Evolutionary conservation across 768 basidiomycete species (phyloP), one percentile per base, ranked within the genome.

Genomic region (Leucogyrophana mollusca): DNA sequence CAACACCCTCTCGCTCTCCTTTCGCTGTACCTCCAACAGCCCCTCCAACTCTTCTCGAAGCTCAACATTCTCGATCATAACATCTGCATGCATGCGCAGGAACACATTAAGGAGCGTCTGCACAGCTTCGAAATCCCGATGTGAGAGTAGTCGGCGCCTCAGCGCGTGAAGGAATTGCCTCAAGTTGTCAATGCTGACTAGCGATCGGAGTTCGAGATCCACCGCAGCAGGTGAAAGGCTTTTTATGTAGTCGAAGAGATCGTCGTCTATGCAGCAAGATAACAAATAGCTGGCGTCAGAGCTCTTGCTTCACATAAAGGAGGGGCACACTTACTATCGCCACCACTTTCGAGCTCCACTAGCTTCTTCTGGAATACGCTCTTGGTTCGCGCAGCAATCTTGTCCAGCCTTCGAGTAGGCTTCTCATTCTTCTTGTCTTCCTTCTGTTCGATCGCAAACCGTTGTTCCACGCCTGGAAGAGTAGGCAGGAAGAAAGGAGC

Each of bases 401-500:
- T 80, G 30, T 83, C 74, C 36, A 90, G 61, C 23, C 77, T 68
- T 39, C 73, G 73, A 7, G 80, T 77, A 34, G 71, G 52, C 49
- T 77, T 79, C 49, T 57, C 52, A 54, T 66, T 40, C 62, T 62
- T 54, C 52, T 62, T 55, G 46, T 59, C 43, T 65, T 73, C 65
- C 66, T 74, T 56, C 51, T 68, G 49, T 61, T 64, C 67, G 4
- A 85, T 61, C 11, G 81, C 87, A 62, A 97, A 95, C 14, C 90
- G 79, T 14, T 82, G 76, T 47, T 94, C 91, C 9, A 93, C 79
- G 9, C 94, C 95, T 4, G 89, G 86, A 9, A 97, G 68, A 1
- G 94, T 92, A 17, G 95, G 96, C 13, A 99, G 72, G 75, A 98
- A 99, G 74, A 99, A 99, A 0, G 96, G 96, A 1, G 94, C 95